phyloP scores from a whole-genome alignment of 2,329 filamentous ascomycete species.

The Trichophyton schoenleinii region DNA sequence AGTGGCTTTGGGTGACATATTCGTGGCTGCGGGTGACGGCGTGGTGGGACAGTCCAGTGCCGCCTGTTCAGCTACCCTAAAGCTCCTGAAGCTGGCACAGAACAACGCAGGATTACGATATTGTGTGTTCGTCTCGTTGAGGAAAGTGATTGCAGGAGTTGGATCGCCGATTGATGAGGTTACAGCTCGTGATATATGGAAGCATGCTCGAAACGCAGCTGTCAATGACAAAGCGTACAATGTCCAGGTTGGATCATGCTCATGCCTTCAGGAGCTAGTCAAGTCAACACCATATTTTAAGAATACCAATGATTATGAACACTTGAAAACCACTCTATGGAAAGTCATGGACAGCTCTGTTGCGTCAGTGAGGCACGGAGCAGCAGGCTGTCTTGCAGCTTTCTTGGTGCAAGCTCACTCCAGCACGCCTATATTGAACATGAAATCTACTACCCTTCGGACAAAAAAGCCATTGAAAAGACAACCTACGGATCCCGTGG shows the following conservation, averaged over 20 bases:
- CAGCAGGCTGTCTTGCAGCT: conserved; percentile 71
- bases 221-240: conserved; percentile 69
- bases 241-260: conserved; percentile 66
- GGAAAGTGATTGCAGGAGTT: conserved; percentile 65
- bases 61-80: conserved; percentile 58
- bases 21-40: conserved; percentile 85
- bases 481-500: conserved; percentile 40
- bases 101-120: conserved; percentile 72
- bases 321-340: conserved; percentile 66
- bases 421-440: conserved; percentile 41
- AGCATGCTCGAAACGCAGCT: conserved; percentile 67
- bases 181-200: conserved; percentile 84
- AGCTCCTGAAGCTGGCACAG: conserved; percentile 65
- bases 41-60: conserved; percentile 71
- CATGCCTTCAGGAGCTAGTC: conserved; percentile 62
- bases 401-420: conserved; percentile 72
- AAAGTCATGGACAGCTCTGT: conserved; percentile 74
- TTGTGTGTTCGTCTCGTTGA: conserved; percentile 61
- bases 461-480: conserved; percentile 62
- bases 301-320: conserved; percentile 82
- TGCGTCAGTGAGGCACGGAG: conserved; percentile 65
- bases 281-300: conserved; percentile 69
- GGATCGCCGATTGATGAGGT: conserved; percentile 67
- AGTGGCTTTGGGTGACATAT: conserved; percentile 76
- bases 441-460: conserved; percentile 51